Base-by-base conservation (phyloP, 2,329 filamentous ascomycete species). In the Lecanicillium sp. region DNA sequence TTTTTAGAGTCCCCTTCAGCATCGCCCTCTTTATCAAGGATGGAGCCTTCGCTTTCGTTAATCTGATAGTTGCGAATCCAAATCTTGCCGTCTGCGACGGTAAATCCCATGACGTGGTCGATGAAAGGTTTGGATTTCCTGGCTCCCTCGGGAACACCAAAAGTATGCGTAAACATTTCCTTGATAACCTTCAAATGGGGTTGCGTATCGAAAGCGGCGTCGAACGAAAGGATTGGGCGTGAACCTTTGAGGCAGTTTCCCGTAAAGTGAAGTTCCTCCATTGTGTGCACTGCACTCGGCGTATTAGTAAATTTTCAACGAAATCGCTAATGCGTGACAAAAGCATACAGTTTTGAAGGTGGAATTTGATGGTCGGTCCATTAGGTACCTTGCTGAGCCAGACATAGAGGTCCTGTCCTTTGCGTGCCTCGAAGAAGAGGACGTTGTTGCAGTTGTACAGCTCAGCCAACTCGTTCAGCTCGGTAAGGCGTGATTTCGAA, bases 41-140 rank as follows among this genome's bases (percentile, higher is more conserved):
- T 67, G 29, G 71, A 66, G n/a, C 69, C 63, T 53, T 92, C 86
- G 1, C 83, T 80, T 62, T 95, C 89, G 51, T 76, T 81, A 58
- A 96, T 84, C 63, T 98, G 88, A 64, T 95, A 98, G 55, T 90
- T 87, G 38, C 92, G 79, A 42, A 95, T 80, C 89, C 90, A 98
- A 53, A 98, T 85, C 67, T 94, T 95, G 54, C 85, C 87, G 55
- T 95, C 90, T 4, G 85, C 85, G 22, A 94, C 69, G 42, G 84
- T 94, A 59, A 98, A 94, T 42, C 81, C 82, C 75, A 96, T 89
- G 46, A 98, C 85, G 52, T 92, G 89, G 59, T 98, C 92, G 45
- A 96, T 73, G 54, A 98, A 98, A 4, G 92, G 92, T 67, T 98
- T 98, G 43, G 85, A 83, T 54, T 94, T 94, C 51, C 86, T 75